phyloP scores from a whole-genome alignment of 441 rosid genomes.

The Bocquillonia castaneifolia region DNA sequence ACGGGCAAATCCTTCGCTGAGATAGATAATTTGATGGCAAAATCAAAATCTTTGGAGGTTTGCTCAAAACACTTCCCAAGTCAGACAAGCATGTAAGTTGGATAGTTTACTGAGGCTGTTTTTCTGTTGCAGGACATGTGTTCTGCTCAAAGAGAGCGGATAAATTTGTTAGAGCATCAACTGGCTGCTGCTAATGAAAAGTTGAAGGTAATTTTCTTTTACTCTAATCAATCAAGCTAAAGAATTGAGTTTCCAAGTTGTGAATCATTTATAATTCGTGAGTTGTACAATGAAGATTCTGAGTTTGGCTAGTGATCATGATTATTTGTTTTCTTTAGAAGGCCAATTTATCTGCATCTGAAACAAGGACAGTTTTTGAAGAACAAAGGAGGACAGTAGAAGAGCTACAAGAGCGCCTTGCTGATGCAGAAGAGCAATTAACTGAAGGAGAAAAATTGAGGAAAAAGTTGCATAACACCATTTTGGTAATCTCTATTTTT shows the following conservation, averaged over 20 bases:
- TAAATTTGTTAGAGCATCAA: conserved; percentile 55
- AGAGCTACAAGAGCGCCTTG: conserved; percentile 59
- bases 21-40: conserved; percentile 53
- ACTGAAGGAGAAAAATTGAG: conserved; percentile 76
- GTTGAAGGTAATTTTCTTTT: conserved; percentile 49
- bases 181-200: conserved; percentile 72
- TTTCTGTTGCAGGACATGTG: conserved; percentile 62
- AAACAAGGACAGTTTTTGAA: conserved; percentile 50
- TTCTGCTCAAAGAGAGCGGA: conserved; percentile 70
- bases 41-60: conserved; percentile 79
- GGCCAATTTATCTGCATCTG: conserved; percentile 51
- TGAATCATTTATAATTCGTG: too few species aligned
- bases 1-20: conserved; percentile 71
- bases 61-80: conserved; percentile 18
- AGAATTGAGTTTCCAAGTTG: not conserved
- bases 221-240: not conserved
- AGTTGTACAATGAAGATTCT: not conserved
- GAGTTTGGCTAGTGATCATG: not conserved
- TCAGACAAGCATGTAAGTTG: not conserved
- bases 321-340: conserved; percentile 35
- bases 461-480: conserved; percentile 90
- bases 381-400: conserved; percentile 39
- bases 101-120: conserved; percentile 13
- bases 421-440: conserved; percentile 57
- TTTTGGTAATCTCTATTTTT: conserved; percentile 48